Evolutionary conservation across 805 yeast genomes (phyloP), one percentile per base, ranked within the genome.

Genomic region (Starmera amethionina): DNA sequence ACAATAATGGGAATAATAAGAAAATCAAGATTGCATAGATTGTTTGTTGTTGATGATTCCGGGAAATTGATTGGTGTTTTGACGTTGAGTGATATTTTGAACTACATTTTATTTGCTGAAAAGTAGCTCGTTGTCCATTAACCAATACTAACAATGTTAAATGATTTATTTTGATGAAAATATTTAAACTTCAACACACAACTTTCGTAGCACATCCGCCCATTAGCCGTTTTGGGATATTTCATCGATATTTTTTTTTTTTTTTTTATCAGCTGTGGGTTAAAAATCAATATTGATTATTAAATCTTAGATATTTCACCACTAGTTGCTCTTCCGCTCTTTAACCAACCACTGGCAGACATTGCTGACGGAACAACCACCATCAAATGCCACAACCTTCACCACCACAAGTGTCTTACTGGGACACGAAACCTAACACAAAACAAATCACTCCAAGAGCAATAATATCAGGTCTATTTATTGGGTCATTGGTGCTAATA

Each of bases 1-100:
- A 86, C 95, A 13, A 82, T 93, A 42, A 73, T 93, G 79, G 96
- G 89, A 58, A 89, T 95, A 30, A 87, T 93, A 44, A 75, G 97
- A 53, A 83, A 88, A 51, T 80, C 95, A 30, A 75, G 97, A 50
- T 72, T 93, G 45, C 97, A 93, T 59, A 73, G 99, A 59, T 73
- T 93, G 55, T 86, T 89, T 54, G 88, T 93, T 28, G 96, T 93
- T 27, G 95, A 93, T 59, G 81, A 77, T n/a, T 71, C 73, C 16
- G 90, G 94, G 8, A 73, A 68, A 38, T 67, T 93, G 48, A 63
- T 77, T 34, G 95, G 96, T 18, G 90, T 93, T 25, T 79, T 93
- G 43, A 85, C 97, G 0, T 67, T 93, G 52, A 83, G 96, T 57
- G 98, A 93, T 59, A 89, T 93, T 41, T 71, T 93, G 52, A 75